Evolutionary conservation across 768 basidiomycete genomes (phyloP), one percentile per base, ranked within the genome.

Genomic region (Auriscalpium vulgare): DNA sequence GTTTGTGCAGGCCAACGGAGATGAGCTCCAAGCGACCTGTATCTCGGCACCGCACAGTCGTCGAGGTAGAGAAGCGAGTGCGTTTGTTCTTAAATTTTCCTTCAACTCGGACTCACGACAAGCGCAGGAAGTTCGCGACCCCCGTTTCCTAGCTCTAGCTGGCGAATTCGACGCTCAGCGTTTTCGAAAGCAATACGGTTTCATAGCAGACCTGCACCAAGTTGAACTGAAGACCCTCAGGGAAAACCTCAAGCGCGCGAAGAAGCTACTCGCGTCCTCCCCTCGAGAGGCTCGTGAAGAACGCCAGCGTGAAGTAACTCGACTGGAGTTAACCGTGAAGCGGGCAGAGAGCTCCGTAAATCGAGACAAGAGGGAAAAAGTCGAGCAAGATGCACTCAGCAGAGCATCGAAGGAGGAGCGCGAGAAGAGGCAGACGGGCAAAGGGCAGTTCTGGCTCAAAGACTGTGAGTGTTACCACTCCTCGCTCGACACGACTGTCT

Each of bases 371-470:
- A 75, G 80, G 51, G 84, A 91, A 53, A 77, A 75, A 62, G 72
- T 88, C n/a, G 86, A 94, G 64, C 74, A 79, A 51, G 80, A 86
- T 23, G 88, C 87, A 0, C 66, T 95, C 54, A 62, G 64, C 10
- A 68, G 65, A 43, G 69, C 68, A 51, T 73, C 74, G 59, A 73
- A 73, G 56, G 75, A 76, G 53, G 84, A 92, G 71, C 73, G 70
- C 58, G 78, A 80, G 59, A 92, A 87, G 71, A 74, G 83, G 56
- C 76, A 78, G 54, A 71, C 81, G 51, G 94, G 94, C 4, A 97
- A 97, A 72, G 78, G 80, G 5, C 78, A 74, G 45, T 97, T 91
- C 91, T 88, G 78, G 72, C 75, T 95, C 79, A 97, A 95, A 72
- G 74, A 83, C 60, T 73, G 94, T 91, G 66, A 63, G 83, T 71